Base-by-base conservation (phyloP, 192 early-diverging fungal species). In the Entomortierella chlamydospora region DNA sequence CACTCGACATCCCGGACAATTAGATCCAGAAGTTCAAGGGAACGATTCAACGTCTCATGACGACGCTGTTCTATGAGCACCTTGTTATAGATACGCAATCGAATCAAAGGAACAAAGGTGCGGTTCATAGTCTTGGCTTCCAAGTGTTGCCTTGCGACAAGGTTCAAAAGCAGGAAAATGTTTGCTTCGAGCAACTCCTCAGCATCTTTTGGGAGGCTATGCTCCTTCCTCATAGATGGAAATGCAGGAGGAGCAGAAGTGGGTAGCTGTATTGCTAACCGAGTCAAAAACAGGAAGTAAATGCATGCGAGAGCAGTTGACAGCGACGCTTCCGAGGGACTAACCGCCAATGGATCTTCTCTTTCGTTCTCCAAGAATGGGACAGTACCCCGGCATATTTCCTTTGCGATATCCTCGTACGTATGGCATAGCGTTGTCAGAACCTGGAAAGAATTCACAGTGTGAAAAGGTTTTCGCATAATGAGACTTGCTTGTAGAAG, bases 301-400 rank as follows among this genome's bases (percentile, higher is more conserved):
- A 77, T 43, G 28, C 65, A 65, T 9, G 73, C 59, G 29, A 77
- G 26, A 8, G 73, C 39, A 0, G 72, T 61, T 10, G 57, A 41
- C 3, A 77, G 22, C 1, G 54, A 43, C 2, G 10, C 30, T 1
- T 62, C 65, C 17, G 73, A 41, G 1, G 64, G 60, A 6, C 15
- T 23, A 12, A 67, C 23, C 11, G n/a, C 41, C 23, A 57, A 30
- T 37, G 64, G 65, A 58, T 68, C 54, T 13, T 50, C 57, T 25
- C 53, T 52, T 47, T 49, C 66, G 15, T 63, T 34, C 20, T 68
- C 66, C 29, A 68, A 15, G 23, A 77, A 68, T 10, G 73, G 60
- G 2, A 77, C 66, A 12, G 34, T 33, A 1, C 73, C 73, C n/a
- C 28, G 30, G 2, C 51, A 61, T 1, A 77, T n/a, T 29, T 63